Conservation (phyloP, 768 basidiomycete species). For the Leccinum truebloodii region DNA sequence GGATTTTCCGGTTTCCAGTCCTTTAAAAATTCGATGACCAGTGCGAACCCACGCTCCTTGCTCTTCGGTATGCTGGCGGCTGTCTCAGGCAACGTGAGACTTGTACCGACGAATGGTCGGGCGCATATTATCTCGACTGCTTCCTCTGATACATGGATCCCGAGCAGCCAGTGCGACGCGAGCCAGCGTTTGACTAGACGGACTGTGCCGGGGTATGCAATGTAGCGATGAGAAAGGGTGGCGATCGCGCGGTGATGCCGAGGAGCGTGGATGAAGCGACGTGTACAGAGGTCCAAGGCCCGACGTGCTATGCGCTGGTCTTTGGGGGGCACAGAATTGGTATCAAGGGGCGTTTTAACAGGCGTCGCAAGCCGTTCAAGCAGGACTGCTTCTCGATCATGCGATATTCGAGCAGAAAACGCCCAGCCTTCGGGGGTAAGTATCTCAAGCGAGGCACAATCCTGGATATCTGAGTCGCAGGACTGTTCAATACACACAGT, state of each 20-base stretch:
- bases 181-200: constrained; percentile 94
- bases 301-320: constrained; percentile 57
- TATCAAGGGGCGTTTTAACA: constrained; percentile 33
- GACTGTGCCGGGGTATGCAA: constrained; percentile 82
- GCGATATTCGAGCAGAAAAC: constrained; percentile 81
- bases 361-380: constrained; percentile 64
- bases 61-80: constrained; percentile 60
- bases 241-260: constrained; percentile 84
- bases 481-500: constrained; percentile 59
- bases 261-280: constrained; percentile 79
- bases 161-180: constrained; percentile 84
- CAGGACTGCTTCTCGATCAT: constrained; percentile 81
- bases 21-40: constrained; percentile 68
- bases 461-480: constrained; percentile 56
- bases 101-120: constrained; percentile 64
- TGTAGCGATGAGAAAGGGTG: constrained; percentile 73
- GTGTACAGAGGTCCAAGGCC: constrained; percentile 59
- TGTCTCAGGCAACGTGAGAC: constrained; percentile 33
- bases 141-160: constrained; percentile 71
- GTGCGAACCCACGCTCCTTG: constrained; percentile 79
- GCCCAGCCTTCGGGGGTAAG: constrained; percentile 83
- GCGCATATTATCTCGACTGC: constrained; percentile 87
- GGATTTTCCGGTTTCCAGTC: constrained; percentile 85
- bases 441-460: constrained; percentile 74
- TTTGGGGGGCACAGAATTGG: constrained; percentile 20